Conservation (phyloP, 768 basidiomycete genomes). For the Amanita subjunquillea region DNA sequence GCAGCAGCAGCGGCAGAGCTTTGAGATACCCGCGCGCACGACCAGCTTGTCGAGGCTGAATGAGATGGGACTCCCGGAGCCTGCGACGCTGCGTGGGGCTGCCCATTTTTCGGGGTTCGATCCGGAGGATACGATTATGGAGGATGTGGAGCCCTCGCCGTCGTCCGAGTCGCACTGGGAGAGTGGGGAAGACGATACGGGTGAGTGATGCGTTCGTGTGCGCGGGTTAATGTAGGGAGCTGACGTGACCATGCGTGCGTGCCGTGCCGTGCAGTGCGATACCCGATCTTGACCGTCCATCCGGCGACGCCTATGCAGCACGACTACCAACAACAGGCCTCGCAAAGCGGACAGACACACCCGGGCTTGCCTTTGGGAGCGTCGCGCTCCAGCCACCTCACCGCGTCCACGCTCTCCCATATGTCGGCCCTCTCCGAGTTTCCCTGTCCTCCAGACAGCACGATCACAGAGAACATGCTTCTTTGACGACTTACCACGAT, state of each 20-base stretch:
- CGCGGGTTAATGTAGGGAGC: not conserved
- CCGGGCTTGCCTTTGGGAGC: constrained; percentile 22
- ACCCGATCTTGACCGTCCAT: not conserved
- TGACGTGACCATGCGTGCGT: too few relatives aligned
- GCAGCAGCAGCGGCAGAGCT: constrained; percentile 1
- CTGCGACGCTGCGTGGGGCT: constrained; percentile 25
- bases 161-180: constrained; percentile 26
- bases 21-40: not conserved
- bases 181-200: constrained; percentile 25
- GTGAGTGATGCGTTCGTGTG: constrained; percentile 14
- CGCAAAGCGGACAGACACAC: not conserved
- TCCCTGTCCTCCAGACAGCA: constrained; percentile 22
- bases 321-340: not conserved
- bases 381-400: constrained; percentile 49
- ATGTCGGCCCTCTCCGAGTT: constrained; percentile 72
- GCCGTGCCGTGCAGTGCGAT: not conserved
- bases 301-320: not conserved
- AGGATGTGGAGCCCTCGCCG: constrained; percentile 36
- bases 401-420: constrained; percentile 44
- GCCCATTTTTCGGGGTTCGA: constrained; percentile 26
- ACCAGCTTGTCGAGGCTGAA: constrained; percentile 5
- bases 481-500: not conserved
- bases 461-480: not conserved
- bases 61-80: constrained; percentile 13
- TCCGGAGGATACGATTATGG: constrained; percentile 31